Base-by-base conservation (phyloP, 345 rosid genomes). In the Orychophragmus violaceus region DNA sequence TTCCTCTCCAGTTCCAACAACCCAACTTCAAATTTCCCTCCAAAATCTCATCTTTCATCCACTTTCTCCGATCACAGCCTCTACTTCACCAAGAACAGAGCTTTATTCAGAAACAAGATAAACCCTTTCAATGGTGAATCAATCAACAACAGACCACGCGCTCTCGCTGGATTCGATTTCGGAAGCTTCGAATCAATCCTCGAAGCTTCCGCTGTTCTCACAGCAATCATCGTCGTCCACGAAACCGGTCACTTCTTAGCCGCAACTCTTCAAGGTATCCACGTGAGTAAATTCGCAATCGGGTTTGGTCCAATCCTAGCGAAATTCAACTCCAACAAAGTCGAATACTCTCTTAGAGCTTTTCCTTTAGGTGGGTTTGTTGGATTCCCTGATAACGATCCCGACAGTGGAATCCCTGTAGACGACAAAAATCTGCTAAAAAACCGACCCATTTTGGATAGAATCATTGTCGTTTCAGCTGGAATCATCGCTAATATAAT, bases 361-460 rank as follows among this genome's bases (percentile, higher is more conserved):
- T 84, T 93, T 68, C 98, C 97, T 10, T 68, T 93, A 53, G 98
- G 98, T 59, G 98, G 98, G 11, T 93, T 88, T 74, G 98, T 90
- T 18, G 98, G 94, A 37, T 93, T 90, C 74, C 98, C 98, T 42
- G 98, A 93, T 72, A 90, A 93, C 66, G 98, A 93, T 72, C 98
- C 97, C 0, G 84, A 90, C 25, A 88, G 91, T 73, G 83, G 71
- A 42, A 88, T 93, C 77, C 94, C 97, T 8, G 78, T 72, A 0
- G 94, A 90, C 69, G 97, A 90, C 73, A 79, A 48, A 57, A 83
- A 93, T 45, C 82, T 93, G 59, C 92, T 90, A 27, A 93, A 93
- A 81, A 90, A 93, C 35, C 79, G 98, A 35, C 98, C 98, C 0
- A 79, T 93, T 37, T 72, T 84, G 58, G 99, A 93, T 70, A 82